Conservation (phyloP, 331 rosid species). For the Arachis monticola region DNA sequence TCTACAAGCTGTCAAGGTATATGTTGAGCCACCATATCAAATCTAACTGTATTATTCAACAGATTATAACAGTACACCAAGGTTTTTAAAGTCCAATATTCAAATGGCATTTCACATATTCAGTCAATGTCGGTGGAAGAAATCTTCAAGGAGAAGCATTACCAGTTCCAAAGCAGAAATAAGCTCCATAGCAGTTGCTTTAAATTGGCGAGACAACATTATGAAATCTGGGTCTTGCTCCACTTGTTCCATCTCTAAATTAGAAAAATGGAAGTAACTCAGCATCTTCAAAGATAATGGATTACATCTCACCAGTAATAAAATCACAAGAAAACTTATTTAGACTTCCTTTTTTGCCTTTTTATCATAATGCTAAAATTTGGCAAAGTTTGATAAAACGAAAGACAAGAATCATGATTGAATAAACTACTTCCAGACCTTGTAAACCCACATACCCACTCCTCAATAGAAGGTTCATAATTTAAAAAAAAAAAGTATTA, state of each 20-base stretch:
- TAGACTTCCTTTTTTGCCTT: neutral
- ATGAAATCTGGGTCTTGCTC: slow-evolving; percentile 91
- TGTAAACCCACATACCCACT: slow-evolving; percentile 11
- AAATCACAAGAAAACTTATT: slow-evolving; percentile 23
- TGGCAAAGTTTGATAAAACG: neutral
- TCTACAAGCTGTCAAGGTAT: slow-evolving; percentile 15
- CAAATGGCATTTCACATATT: slow-evolving; percentile 35
- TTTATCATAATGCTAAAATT: slow-evolving; percentile 13
- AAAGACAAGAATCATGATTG: slow-evolving; percentile 18
- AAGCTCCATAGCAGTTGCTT: slow-evolving; percentile 87
- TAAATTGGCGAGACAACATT: slow-evolving; percentile 82
- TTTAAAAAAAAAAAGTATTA: slow-evolving; percentile 14
- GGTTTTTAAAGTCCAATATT: slow-evolving; percentile 20
- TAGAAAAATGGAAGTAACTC: slow-evolving; percentile 47
- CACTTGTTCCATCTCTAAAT: slow-evolving; percentile 86
- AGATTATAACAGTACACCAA: slow-evolving; percentile 5
- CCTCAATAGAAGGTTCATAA: slow-evolving; percentile 24
- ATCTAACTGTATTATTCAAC: slow-evolving; percentile 34
- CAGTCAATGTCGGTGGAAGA: slow-evolving; percentile 17
- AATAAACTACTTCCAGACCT: slow-evolving; percentile 36
- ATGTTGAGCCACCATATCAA: slow-evolving; percentile 19
- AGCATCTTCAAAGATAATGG: slow-evolving; percentile 41
- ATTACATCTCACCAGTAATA: slow-evolving; percentile 25
- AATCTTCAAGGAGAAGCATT: slow-evolving; percentile 34
- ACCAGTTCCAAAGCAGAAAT: slow-evolving; percentile 95